Evolutionary conservation across 108 stramenopile species (phyloP), one percentile per base, ranked within the genome.

Genomic region (Skeletonema marinoi): DNA sequence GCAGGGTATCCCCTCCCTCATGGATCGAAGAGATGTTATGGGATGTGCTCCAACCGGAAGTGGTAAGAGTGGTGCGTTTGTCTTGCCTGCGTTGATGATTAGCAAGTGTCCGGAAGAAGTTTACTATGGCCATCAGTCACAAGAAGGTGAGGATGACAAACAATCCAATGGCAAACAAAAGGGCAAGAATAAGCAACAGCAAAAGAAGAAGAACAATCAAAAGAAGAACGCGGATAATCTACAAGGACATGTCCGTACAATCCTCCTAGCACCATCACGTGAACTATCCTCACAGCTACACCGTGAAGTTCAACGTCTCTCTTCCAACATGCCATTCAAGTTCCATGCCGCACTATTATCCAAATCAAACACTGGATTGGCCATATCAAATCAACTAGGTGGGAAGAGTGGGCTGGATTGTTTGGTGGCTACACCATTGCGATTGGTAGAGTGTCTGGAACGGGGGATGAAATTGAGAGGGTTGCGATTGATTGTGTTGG

Each of bases 241-340:
- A 38, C 60, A 87, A 56, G 92, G 92, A 36, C 78, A 90, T 56
- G 89, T 86, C 80, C 90, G 89, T 68, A 75, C 90, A 38, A 81
- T 93, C 36, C 74, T 99, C 14, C 74, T 99, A 44, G 97, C 98
- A 32, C 98, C 98, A 7, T 95, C 97, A 7, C 83, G 98, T 8
- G 98, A 99, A 83, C 83, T 99, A 60, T 96, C 98, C 12, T 70
- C 92, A 13, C 99, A 99, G 76, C 81, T 99, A 21, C 88, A 92
- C 75, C 94, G 98, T 11, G 98, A 99, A 78, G 95, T 96, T 8
- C 91, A 86, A 42, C 92, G 98, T 7, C 85, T 99, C 8, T 88
- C 92, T 7, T 21, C 70, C 25, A 93, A 93, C n/a, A 92, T 90
- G 66, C 87, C 91, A 2, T 90, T 90, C 59, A 96, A 96, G 54